Evolutionary conservation across 2,329 filamentous ascomycete species (phyloP).

Genomic region (Didymella lethalis): DNA sequence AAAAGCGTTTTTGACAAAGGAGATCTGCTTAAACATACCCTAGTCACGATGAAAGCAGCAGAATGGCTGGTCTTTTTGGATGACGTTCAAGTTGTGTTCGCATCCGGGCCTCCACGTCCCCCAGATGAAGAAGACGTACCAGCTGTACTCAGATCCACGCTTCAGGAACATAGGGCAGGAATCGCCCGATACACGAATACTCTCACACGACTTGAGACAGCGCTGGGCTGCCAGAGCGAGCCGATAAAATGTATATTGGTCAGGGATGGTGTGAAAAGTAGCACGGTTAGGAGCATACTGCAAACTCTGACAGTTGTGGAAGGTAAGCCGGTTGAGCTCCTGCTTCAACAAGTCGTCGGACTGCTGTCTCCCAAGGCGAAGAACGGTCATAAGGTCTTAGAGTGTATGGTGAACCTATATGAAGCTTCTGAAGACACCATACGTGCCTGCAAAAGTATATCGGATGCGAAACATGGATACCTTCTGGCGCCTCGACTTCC

Average conservation of each 20-base stretch:
- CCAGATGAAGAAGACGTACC: slow-evolving; percentile 18
- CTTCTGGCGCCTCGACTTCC: slow-evolving; percentile 25
- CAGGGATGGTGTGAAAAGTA: slow-evolving; percentile 17
- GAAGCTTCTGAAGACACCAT: slow-evolving; percentile 24
- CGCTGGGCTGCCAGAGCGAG: slow-evolving; percentile 7
- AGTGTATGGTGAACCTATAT: slow-evolving; percentile 24
- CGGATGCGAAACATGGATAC: slow-evolving; percentile 30
- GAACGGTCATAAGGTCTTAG: slow-evolving; percentile 27
- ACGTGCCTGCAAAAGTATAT: slow-evolving; percentile 35
- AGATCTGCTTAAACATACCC: slow-evolving; percentile 24
- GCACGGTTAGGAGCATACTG: slow-evolving; percentile 28
- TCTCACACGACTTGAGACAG: slow-evolving; percentile 32
- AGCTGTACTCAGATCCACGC: slow-evolving; percentile 16
- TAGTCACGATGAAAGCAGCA: slow-evolving; percentile 28
- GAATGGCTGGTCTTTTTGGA: slow-evolving; percentile 37
- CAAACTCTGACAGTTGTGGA: slow-evolving; percentile 22
- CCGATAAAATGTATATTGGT: slow-evolving; percentile 31
- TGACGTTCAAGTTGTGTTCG: slow-evolving; percentile 31
- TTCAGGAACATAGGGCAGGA: slow-evolving; percentile 3
- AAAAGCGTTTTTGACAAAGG: background rate
- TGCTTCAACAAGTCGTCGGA: slow-evolving; percentile 34
- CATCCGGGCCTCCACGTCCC: background rate
- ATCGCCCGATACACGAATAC: slow-evolving; percentile 14
- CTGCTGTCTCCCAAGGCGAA: slow-evolving; percentile 16
- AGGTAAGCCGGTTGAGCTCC: slow-evolving; percentile 22